Conservation (phyloP, 257 asterid genomes). For the Scutellaria minor region DNA sequence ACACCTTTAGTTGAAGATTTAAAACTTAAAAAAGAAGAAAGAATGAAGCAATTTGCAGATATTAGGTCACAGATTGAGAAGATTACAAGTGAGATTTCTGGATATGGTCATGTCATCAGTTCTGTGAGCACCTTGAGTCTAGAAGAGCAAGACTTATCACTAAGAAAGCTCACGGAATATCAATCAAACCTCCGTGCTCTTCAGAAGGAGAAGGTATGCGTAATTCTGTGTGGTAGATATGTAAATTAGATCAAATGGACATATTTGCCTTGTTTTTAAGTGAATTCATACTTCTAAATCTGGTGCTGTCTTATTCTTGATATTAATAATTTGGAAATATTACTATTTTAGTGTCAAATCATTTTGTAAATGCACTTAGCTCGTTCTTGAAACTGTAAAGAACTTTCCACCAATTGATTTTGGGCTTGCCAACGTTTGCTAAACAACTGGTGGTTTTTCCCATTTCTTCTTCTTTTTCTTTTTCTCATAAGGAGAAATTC, state of each 20-base stretch:
- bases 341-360: not conserved
- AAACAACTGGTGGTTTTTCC: not conserved
- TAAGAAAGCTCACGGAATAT: slow-evolving; percentile 79
- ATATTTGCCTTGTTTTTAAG: not conserved
- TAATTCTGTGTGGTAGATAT: not conserved
- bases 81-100: slow-evolving; percentile 76
- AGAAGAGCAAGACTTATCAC: slow-evolving; percentile 79
- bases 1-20: slow-evolving; percentile 77
- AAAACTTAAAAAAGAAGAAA: slow-evolving; percentile 71
- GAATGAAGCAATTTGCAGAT: slow-evolving; percentile 78
- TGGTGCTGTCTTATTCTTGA: not conserved
- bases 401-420: slow-evolving; percentile 5
- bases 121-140: slow-evolving; percentile 49
- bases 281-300: slow-evolving; percentile 7
- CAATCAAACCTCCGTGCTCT: slow-evolving; percentile 74
- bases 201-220: slow-evolving; percentile 86
- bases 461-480: too few relatives aligned
- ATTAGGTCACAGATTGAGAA: slow-evolving; percentile 83
- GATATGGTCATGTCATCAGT: slow-evolving; percentile 52
- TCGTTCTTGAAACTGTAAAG: not conserved
- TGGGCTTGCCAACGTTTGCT: slow-evolving; percentile 7
- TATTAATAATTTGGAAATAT: not conserved
- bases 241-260: not conserved
- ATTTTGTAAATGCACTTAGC: not conserved
- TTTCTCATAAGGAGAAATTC: too few relatives aligned